Evolutionary conservation across 345 rosid species (phyloP), one percentile per base, ranked within the genome.

Genomic region (Populus simonii): DNA sequence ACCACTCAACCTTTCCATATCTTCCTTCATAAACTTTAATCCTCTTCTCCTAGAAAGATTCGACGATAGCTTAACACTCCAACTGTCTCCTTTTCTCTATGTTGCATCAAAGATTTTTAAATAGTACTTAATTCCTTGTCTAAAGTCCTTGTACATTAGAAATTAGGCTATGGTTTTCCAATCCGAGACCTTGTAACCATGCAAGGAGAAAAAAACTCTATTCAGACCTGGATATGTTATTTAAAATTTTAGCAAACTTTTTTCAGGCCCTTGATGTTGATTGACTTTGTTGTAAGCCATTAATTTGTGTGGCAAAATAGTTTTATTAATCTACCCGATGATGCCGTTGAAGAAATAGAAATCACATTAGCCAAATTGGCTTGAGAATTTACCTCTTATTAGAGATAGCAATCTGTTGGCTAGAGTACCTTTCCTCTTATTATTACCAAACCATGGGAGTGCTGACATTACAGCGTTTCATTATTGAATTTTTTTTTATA

Each of bases 1-100:
- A 86, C 87, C n/a, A 31, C 79, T 29, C 84, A 75, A 80, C 82
- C 80, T 68, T 78, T 55, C 66, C 72, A 76, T 57, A 70, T 63
- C 38, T 67, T 71, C 51, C 13, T 61, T 43, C n/a, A 47, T 31
- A 73, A 39, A 9, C 22, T 70, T 74, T 5, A 67, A 71, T 68
- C 51, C 12, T 68, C 36, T 74, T 36, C 76, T 68, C 20, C 70
- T 25, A 25, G 35, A 51, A 55, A 31, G 73, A 71, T 66, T 66
- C 20, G 72, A 49, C 69, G 73, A 66, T 66, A 75, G 70, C 65
- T 65, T 53, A 68, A 25, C 63, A 61, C 68, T 10, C 68, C 65
- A 47, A 55, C 61, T 23, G 22, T 80, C 13, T 43, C 23, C 62
- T 27, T 20, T 55, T 55, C 22, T 76, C 27, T 27, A 25, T 76